Percentiles rank a stretch among this genome's conserved stretches.
Evolutionary conservation across 75 land plant species (phyloP).

Genomic region (Cryptomeria japonica): DNA sequence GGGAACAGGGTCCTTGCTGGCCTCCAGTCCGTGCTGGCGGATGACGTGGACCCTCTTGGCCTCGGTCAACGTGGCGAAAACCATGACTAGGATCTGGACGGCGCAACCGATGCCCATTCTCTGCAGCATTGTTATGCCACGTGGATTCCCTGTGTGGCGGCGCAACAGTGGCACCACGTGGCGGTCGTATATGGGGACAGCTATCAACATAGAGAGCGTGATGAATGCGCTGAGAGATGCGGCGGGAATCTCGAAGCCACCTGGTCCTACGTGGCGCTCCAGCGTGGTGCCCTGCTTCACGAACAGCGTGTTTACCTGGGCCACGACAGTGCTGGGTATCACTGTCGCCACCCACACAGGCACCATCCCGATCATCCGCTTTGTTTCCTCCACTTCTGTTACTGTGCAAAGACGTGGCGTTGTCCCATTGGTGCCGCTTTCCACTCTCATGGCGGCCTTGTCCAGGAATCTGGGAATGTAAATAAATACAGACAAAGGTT

Average conservation of each 20-base stretch:
- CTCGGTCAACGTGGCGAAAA: conserved; percentile 46
- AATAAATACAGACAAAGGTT: neutral
- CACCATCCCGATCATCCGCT: conserved; percentile 42
- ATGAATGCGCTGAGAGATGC: conserved; percentile 54
- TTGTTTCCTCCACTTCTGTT: conserved; percentile 59
- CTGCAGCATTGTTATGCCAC: conserved; percentile 47
- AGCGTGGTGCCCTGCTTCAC: conserved; percentile 64
- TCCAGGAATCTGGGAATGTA: conserved; percentile 62
- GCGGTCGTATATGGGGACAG: conserved; percentile 49
- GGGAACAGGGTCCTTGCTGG: conserved; percentile 36
- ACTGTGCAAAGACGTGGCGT: conserved; percentile 42
- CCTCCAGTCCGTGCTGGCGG: neutral
- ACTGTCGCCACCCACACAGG: conserved; percentile 55
- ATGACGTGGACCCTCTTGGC: conserved; percentile 41
- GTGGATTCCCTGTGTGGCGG: conserved; percentile 34
- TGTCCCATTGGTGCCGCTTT: neutral
- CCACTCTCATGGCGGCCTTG: conserved; percentile 65
- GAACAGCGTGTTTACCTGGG: conserved; percentile 65
- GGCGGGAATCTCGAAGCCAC: conserved; percentile 51
- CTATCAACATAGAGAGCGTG: conserved; percentile 47
- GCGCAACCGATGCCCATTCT: conserved; percentile 59
- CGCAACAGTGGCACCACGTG: conserved; percentile 45
- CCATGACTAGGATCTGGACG: conserved; percentile 37
- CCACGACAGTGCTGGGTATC: conserved; percentile 46
- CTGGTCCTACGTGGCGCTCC: conserved; percentile 21